Evolutionary conservation across 2,329 filamentous ascomycete genomes (phyloP), one percentile per base, ranked within the genome.

Genomic region (Torrubiella hemipterigena): DNA sequence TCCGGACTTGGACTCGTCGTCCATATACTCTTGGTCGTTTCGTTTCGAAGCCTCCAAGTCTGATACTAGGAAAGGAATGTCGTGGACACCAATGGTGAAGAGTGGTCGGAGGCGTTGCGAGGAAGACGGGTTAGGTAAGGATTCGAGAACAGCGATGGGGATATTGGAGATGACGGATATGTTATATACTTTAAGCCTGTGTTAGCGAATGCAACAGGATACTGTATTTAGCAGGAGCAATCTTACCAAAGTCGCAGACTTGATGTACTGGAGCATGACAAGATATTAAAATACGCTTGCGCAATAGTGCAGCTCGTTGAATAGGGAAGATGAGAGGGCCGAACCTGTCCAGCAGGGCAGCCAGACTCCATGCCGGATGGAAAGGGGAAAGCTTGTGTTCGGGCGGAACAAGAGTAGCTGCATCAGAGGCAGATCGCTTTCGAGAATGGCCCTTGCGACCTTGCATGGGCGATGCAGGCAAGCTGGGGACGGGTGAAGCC

Each of bases 11-110:
- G 57, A 50, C 25, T 73, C 65, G 16, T 64, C 67, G 21, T 57
- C 54, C 12, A 55, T 47, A 9, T 53, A 50, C 25, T 50, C 50
- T 27, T 55, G 51, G 26, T 58, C 51, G 25, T 45, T 38, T 39
- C 47, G 52, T 48, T 59, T 62, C 29, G 55, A 55, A 3, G 59
- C 58, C 16, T 65, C 59, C n/a, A 66, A 65, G 39, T 81, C 68
- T 34, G 74, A 64, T 42, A 77, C 66, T 5, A 96, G 67, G 34
- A 80, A 75, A 5, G 82, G 73, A 30, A 98, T 94, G 49, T 98
- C 91, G 52, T 94, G 83, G 12, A 98, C 78, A 30, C 91, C 91
- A 36, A 98, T 72, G 31, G 80, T 86, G 59, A 96, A 98, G n/a
- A 98, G 68, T 1, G 89, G 81, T 16, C 77, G 73, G 18, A 91